Base-by-base conservation (phyloP, 2,329 filamentous ascomycete species). In the Fonsecaea nubica region DNA sequence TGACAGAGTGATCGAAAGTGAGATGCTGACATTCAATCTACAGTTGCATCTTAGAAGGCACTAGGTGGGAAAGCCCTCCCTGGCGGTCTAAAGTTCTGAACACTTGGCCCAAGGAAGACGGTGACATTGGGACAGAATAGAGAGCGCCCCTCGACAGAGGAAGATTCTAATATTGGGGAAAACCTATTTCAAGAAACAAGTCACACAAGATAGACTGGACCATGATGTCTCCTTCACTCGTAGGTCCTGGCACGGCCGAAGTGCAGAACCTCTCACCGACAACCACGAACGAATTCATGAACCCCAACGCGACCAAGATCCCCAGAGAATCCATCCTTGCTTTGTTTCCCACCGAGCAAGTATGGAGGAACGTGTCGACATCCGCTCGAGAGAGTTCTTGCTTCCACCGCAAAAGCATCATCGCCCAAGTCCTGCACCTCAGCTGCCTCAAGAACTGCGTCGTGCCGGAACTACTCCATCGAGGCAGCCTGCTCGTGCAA, bases 321-420 rank as follows among this genome's bases (percentile, higher is more conserved):
- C 38, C 54, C 32, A 56, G n/a, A 30, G 25, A 35, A 21, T 30
- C 55, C 6, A 59, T 67, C 32, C 64, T 67, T 13, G 40, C 56
- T 32, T 13, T 64, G 13, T 64, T 60, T 45, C 36, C 50, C 9
- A 55, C 21, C 40, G 25, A 57, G 21, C 4, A 36, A 13, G 18
- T n/a, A 38, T 67, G 65, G 65, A 25, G 50, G 30, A 33, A 1
- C 6, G 38, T 33, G 15, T 36, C 52, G 53, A 59, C 15, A 8
- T 21, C 58, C 18, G 58, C 64, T 8, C 21, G 57, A 15, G 9
- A 45, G 50, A 33, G 32, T 7, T 62, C 59, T 13, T 13, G 35
- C n/a, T 35, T 58, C 12, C 45, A 60, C 42, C 50, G 57, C 32
- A 54, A 55, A 15, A 18, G n/a, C 25, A 9, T 67, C 45, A 35